Base-by-base conservation (phyloP, 2,329 filamentous ascomycete genomes). In the Epichloe scottii region DNA sequence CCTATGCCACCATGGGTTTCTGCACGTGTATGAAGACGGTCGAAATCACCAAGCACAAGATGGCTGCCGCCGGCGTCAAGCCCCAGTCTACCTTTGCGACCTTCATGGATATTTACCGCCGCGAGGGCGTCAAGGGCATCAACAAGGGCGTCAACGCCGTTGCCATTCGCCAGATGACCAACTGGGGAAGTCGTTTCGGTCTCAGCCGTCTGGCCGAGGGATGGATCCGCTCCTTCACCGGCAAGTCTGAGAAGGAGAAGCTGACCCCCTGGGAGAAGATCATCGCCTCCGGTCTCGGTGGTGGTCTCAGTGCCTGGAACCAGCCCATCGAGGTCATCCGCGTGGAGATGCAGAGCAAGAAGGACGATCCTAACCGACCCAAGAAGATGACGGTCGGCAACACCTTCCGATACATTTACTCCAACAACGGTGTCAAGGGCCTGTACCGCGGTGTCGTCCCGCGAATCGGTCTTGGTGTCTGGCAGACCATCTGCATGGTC, bases 21-120 rank as follows among this genome's bases (percentile, higher is more conserved):
- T 98, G 93, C 75, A 98, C 93, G 55, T 98, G 93, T 81, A 98
- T 98, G 93, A 98, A 98, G 84, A 98, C 93, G 57, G 93, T 97
- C 59, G 93, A 98, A 73, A 98, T 98, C 73, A 98, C 93, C 66
- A 94, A 96, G 75, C 86, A 93, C 78, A 97, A 97, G 81, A 77
- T 93, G 65, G 89, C 88, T 14, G 84, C 88, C 35, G 59, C 82
- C 42, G 93, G 93, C 61, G 81, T 84, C 59, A 88, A 89, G 74
- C 87, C 89, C 23, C 87, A 82, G n/a, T 83, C 88, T 63, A 97
- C 93, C 59, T 94, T 95, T 70, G 79, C 82, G 61, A 97, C 93
- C 53, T 98, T 98, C 72, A 93, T 91, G 84, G 84, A 87, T 66
- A 98, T 98, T 71, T 98, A 94, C 77, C 86, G 87, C 67, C 81